Percentiles rank a stretch among this genome's conserved stretches.
phyloP scores from a whole-genome alignment of 805 yeast genomes.

The Suhomyces kilbournensis region DNA sequence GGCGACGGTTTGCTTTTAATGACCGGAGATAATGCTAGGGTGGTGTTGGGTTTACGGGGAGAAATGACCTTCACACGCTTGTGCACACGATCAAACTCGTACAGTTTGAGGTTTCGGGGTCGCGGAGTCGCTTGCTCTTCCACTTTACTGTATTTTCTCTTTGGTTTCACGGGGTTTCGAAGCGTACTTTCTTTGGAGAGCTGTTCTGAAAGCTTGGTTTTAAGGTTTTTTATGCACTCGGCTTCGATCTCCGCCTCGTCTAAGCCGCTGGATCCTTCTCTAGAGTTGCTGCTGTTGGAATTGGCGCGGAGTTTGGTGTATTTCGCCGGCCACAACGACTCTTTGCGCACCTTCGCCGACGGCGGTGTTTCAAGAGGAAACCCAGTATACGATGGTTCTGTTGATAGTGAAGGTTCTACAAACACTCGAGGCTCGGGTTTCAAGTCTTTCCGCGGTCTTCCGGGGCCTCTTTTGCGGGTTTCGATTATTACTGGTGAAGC shows the following conservation, averaged over 20 bases:
- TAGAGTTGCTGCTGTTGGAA: slow-evolving; percentile 9
- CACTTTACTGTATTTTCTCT: neutral
- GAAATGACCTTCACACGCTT: slow-evolving; percentile 26
- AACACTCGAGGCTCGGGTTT: slow-evolving; percentile 20
- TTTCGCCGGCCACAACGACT: slow-evolving; percentile 49
- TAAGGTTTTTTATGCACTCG: slow-evolving; percentile 10
- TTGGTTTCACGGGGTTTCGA: slow-evolving; percentile 13
- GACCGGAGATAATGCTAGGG: slow-evolving; percentile 13
- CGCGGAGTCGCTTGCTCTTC: neutral
- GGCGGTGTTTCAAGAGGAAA: slow-evolving; percentile 71
- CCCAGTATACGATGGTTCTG: slow-evolving; percentile 66
- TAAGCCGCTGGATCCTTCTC: slow-evolving; percentile 12
- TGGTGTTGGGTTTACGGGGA: slow-evolving; percentile 28
- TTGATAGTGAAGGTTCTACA: slow-evolving; percentile 57
- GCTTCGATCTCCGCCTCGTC: slow-evolving; percentile 14
- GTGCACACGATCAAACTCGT: neutral
- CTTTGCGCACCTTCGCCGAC: slow-evolving; percentile 53
- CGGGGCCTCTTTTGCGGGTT: neutral
- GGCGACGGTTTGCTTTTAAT: slow-evolving; percentile 7
- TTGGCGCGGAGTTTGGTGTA: slow-evolving; percentile 12
- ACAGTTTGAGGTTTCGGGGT: neutral
- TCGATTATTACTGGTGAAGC: neutral
- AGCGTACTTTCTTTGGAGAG: slow-evolving; percentile 16
- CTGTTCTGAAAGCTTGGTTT: slow-evolving; percentile 12
- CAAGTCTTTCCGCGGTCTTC: neutral